Evolutionary conservation across 2,329 filamentous ascomycete species (phyloP), one percentile per base, ranked within the genome.

Genomic region (Leptographium galeiforme): DNA sequence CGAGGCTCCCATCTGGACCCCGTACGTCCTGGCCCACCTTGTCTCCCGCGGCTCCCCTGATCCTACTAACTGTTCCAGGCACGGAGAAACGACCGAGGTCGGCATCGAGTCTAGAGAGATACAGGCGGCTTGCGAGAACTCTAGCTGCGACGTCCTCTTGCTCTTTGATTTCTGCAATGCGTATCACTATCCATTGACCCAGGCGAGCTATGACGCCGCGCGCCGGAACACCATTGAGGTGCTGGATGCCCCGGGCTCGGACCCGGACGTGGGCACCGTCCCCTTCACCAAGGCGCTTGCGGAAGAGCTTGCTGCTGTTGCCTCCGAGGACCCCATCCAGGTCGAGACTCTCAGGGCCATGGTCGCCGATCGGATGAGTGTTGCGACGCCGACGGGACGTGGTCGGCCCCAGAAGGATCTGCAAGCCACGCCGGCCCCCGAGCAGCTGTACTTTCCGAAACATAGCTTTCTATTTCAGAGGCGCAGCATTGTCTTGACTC

Each of bases 341-440:
- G 51, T 57, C 25, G 55, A 55, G 13, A 25, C 49, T 8, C 32
- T 60, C 19, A 46, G 51, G 41, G 16, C 32, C 0, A 51, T 48
- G 12, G 41, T 59, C 8, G 13, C 49, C 14, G 40, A 34, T 8
- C 59, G 59, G 16, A 56, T 60, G 51, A 39, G 52, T 18, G 13
- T 47, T 1, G 19, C 44, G 8, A 57, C 48, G 32, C 58, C 56
- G 3, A 52, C 56, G 19, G 53, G 54, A 6, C 55, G 55, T 13
- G 58, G 57, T 16, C 53, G 57, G 1, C 57, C 57, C 0, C 56
- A 56, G 16, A 58, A 59, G 45, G 58, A 60, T 14, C 50, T 51
- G 2, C 47, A 33, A 4, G 11, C 39, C 10, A 41, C 39, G 18
- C 36, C 41, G 3, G 16, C 32, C 10, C 33, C 49, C 34, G 54